Evolutionary conservation across 768 basidiomycete species (phyloP), one percentile per base, ranked within the genome.

Genomic region (Pulveroboletus sp.): DNA sequence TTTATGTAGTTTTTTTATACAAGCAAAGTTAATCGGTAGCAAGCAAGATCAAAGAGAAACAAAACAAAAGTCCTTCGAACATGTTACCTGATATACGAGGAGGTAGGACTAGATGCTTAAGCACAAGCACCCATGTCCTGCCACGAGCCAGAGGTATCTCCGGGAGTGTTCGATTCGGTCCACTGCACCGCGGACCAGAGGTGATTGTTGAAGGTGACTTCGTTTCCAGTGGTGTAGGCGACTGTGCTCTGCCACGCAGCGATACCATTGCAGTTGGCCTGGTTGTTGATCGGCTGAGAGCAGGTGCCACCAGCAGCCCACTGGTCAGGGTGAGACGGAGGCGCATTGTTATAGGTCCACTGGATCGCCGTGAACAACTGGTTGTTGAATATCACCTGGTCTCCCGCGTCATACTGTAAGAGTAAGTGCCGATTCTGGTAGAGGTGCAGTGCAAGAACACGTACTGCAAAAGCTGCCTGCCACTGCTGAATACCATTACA

Each of bases 121-220:
- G 50, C 46, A 33, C 64, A 65, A 3, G 32, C 53, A 3, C 64
- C 64, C 2, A 33, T 11, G 14, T 61, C 57, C 35, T 51, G 27
- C 66, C 66, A 66, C 16, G 52, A 45, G 12, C 66, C 64, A 6
- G 64, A 66, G 2, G 50, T 10, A 12, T 64, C 64, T 2, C 62
- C 64, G 0, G 64, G 66, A 7, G 20, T 0, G 29, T 66, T 66
- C 0, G 62, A 49, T 23, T 41, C 0, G 0, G 46, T 47, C 64
- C 64, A 68, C 43, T 66, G 62, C 12, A 53, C 53, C 5, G 64
- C 59, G 8, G 40, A 32, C 64, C 66, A 66, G 2, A 66, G 44
- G 3, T 42, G 51, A 0, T 23, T 40, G 4, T 53, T 48, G 5
- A n/a, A 64, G 1, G 50, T 61, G 0, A 57, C 66, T 17, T 31